Percentiles rank a stretch among this genome's conserved stretches.
These are phyloP conservation scores for Desmodesmus armatus DNA, from an alignment of 139 green algal species.

Conservation along the genomic window DNA sequence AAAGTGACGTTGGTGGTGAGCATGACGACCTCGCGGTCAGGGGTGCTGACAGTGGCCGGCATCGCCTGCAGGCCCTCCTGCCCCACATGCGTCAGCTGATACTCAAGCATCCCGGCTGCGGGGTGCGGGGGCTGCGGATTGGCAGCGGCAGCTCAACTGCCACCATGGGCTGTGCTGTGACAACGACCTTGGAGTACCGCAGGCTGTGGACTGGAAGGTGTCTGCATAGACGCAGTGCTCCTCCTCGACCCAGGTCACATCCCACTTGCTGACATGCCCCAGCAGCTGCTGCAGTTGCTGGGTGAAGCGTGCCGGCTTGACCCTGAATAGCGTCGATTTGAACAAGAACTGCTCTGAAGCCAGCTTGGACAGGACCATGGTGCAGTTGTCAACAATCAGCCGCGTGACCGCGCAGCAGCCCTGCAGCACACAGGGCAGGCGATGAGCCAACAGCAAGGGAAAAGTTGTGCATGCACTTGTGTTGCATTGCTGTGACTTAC, in stretches of 20 bases:
- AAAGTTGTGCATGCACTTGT: not conserved
- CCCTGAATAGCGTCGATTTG: conserved; percentile 29
- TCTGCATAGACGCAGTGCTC: not conserved
- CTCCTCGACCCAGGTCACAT: not conserved
- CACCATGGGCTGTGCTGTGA: not conserved
- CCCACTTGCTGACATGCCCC: conserved; percentile 21
- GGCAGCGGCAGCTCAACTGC: conserved; percentile 2
- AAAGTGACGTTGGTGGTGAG: conserved; percentile 31
- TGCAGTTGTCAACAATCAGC: conserved; percentile 20
- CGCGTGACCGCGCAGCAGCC: not conserved
- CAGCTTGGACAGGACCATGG: not conserved
- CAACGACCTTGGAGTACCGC: no score
- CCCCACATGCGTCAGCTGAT: conserved; percentile 2
- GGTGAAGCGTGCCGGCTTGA: conserved; percentile 21
- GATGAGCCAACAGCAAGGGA: not conserved
- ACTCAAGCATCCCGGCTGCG: not conserved
- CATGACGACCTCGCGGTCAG: conserved; percentile 24
- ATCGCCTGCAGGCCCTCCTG: not conserved
- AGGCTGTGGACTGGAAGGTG: not conserved
- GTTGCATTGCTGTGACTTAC: not conserved
- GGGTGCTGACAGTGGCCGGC: not conserved
- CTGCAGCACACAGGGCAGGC: not conserved
- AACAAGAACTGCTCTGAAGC: conserved; percentile 26
- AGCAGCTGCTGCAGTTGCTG: not conserved
- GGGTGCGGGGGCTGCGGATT: no score